Base-by-base conservation (phyloP, 352 stramenopile species). In the Blastocystis sp. region DNA sequence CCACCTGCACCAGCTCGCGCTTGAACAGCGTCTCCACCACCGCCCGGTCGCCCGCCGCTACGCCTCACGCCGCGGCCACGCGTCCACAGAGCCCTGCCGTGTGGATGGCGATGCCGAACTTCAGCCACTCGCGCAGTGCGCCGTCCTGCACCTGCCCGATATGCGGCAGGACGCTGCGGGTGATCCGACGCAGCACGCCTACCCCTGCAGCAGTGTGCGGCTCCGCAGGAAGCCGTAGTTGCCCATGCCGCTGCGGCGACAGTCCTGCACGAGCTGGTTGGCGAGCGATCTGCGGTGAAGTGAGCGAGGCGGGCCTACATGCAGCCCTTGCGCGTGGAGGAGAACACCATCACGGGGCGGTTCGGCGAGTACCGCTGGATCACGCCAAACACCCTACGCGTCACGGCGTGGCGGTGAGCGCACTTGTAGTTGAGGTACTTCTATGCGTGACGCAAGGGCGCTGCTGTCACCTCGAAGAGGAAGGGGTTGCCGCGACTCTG, bases 101-200 rank as follows among this genome's bases (percentile, higher is more conserved):
- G 77, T 98, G 96, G 17, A 99, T 91, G 2, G 95, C 97, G 78
- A 99, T 97, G 14, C 97, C 97, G 90, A 98, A 99, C 0, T 93
- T 92, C 1, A 99, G 92, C 38, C 95, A 98, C 91, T 99, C 95
- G 40, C 94, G 92, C 4, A 99, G 91, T 0, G 93, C 94, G 53
- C 95, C 92, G 82, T 98, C 96, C 67, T 81, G 71, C n/a, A 81
- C 52, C 10, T 53, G 71, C 5, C 19, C n/a, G 9, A 61, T 28
- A 48, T 81, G 52, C 21, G 41, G 71, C 19, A 23, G 52, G 59
- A 81, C 14, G 23, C 71, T 81, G 40, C 10, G 9, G 40, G 34
- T 21, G 7, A 81, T 3, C 7, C 23, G 19, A 11, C 9, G 48
- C 43, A 7, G 5, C 21, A n/a, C 11, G 11, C 3, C 2, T 7